phyloP scores from a whole-genome alignment of 805 yeast species.

The Wickerhamiella bombiphila region DNA sequence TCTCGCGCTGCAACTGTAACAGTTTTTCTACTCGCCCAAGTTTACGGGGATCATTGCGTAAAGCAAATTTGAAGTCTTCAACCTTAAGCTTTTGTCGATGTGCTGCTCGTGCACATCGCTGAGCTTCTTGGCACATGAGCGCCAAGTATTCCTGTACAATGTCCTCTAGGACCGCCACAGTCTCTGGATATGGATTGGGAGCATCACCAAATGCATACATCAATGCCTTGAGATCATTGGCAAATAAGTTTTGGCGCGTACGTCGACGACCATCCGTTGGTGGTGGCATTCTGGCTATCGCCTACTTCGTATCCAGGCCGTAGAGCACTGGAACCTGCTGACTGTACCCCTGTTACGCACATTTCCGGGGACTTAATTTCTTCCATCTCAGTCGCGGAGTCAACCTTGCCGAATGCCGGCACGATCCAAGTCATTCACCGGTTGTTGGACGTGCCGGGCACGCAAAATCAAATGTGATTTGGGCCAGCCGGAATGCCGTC shows the following conservation, averaged over 20 bases:
- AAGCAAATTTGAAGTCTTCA: constrained; percentile 58
- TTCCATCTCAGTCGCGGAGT: no score
- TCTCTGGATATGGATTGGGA: constrained; percentile 49
- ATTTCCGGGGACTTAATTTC: no score
- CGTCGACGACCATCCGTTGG: constrained; percentile 2
- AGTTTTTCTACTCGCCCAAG: constrained; percentile 57
- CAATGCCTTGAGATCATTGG: constrained; percentile 37
- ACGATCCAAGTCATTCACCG: constrained; percentile 62
- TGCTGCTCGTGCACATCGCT: constrained; percentile 35
- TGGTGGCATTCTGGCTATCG: no score
- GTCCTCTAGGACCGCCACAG: constrained; percentile 54
- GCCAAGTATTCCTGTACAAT: constrained; percentile 47
- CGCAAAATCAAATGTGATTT: constrained; percentile 73
- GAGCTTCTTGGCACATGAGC: constrained; percentile 44
- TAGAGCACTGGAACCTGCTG: no score
- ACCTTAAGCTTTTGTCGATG: constrained; percentile 48
- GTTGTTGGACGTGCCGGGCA: constrained; percentile 77
- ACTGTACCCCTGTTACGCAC: no score
- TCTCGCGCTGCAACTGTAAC: constrained; percentile 42
- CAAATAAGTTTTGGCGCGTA: constrained; percentile 22
- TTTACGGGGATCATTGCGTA: constrained; percentile 51
- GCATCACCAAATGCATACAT: constrained; percentile 64
- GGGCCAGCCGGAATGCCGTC: constrained; percentile 50
- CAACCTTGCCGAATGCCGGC: constrained; percentile 18
- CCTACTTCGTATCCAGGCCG: no score